Percentiles rank a stretch among this genome's conserved stretches.
phyloP scores from a whole-genome alignment of 140 eudicot genomes.

The Anethum foeniculum region DNA sequence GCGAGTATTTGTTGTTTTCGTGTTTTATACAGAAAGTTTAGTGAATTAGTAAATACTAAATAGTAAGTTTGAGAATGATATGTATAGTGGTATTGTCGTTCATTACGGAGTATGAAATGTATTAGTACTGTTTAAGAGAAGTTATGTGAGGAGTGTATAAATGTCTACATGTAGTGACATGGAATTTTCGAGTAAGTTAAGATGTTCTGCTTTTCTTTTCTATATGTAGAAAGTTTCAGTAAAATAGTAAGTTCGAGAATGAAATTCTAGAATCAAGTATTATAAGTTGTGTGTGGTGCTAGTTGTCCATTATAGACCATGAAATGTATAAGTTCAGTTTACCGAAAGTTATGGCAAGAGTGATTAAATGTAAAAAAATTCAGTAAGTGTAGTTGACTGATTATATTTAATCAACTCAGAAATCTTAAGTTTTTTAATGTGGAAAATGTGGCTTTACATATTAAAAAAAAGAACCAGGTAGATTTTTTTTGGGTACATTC shows the following conservation, averaged over 20 bases:
- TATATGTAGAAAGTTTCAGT: not conserved
- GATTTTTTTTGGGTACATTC: not conserved
- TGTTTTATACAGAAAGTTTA: not conserved
- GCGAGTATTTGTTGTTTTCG: not conserved
- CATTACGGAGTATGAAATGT: not conserved
- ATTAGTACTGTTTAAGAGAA: not conserved
- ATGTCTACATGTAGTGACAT: not conserved
- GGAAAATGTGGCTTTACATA: not conserved
- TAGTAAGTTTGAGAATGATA: not conserved
- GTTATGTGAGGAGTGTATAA: not conserved
- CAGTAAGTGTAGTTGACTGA: not conserved
- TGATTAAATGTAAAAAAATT: not conserved
- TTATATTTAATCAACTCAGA: not conserved
- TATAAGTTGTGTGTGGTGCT: not conserved
- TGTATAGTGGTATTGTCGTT: not conserved
- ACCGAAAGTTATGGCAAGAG: not conserved
- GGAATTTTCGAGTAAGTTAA: not conserved
- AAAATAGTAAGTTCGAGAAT: not conserved
- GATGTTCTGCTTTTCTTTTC: too few species aligned
- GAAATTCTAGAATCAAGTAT: not conserved
- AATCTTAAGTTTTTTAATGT: not conserved
- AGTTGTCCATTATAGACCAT: not conserved
- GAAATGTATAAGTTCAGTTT: not conserved
- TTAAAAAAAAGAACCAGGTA: not conserved
- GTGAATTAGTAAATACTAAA: not conserved